phyloP scores from a whole-genome alignment of 352 stramenopile genomes.

The Pythium guiyangense region DNA sequence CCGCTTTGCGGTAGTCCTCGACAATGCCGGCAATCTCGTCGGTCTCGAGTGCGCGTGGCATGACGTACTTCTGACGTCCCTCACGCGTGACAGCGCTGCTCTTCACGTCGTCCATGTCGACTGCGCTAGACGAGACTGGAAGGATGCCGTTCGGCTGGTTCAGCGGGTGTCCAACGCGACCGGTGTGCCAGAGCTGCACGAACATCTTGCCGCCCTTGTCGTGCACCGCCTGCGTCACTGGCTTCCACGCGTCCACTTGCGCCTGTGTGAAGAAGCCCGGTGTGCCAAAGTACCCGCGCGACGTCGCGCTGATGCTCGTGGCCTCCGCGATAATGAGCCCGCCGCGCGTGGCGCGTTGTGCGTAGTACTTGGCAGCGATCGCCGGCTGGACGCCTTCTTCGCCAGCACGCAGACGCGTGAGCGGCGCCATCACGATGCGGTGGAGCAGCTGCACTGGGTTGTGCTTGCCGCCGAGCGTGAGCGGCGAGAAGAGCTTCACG shows the following conservation, averaged over 20 bases:
- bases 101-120: slow-evolving; percentile 34
- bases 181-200: too few relatives aligned
- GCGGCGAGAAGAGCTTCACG: slow-evolving; percentile 50
- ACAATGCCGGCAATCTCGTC: slow-evolving; percentile 75
- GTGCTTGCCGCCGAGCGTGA: slow-evolving; percentile 54
- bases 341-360: too few relatives aligned
- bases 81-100: slow-evolving; percentile 29
- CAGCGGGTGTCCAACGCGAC: slow-evolving; percentile 59
- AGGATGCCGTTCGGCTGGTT: slow-evolving; percentile 54
- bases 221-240: too few relatives aligned
- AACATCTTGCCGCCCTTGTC: too few relatives aligned
- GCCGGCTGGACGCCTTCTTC: too few relatives aligned
- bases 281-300: too few relatives aligned
- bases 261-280: too few relatives aligned
- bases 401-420: too few relatives aligned
- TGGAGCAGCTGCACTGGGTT: slow-evolving; percentile 47
- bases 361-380: too few relatives aligned
- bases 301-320: too few relatives aligned
- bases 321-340: too few relatives aligned
- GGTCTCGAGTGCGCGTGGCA: slow-evolving; percentile 51
- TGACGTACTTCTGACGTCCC: slow-evolving; percentile 34
- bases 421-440: slow-evolving; percentile 63
- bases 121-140: slow-evolving; percentile 48
- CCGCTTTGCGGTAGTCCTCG: slow-evolving; percentile 53
- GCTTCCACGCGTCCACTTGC: too few relatives aligned